Evolutionary conservation across 176 grass and related monocot species (phyloP).

Genomic region (Echinochloa phyllopogon): DNA sequence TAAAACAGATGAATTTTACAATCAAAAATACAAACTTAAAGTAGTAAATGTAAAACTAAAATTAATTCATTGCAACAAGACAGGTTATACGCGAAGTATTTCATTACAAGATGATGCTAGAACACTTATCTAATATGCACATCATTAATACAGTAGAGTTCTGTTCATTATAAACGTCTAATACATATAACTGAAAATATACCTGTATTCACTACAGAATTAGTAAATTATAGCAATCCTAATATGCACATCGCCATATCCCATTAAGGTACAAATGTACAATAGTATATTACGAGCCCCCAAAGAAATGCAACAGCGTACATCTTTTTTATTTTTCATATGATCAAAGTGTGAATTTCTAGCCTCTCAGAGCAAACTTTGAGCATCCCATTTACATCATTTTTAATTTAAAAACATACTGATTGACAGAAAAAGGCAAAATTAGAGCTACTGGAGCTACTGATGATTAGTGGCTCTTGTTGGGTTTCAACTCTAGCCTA

Average conservation of each 20-base stretch:
- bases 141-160: neutral
- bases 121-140: neutral
- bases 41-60: conserved; percentile 20
- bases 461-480: no score
- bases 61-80: conserved; percentile 7
- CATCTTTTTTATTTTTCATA: neutral
- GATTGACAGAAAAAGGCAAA: neutral
- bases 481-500: no score
- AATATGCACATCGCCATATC: neutral
- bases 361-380: neutral
- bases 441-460: neutral
- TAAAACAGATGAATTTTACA: conserved; percentile 13
- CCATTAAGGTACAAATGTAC: neutral
- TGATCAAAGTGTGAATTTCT: neutral
- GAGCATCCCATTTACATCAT: neutral
- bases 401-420: conserved; percentile 16
- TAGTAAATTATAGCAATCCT: conserved; percentile 11
- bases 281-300: neutral
- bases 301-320: neutral
- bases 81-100: neutral
- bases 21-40: neutral
- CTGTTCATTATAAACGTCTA: conserved; percentile 9
- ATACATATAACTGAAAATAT: conserved; percentile 28
- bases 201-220: neutral
- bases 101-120: neutral